Evolutionary conservation across 225 moss, liverwort and hornwort genomes (phyloP), one percentile per base, ranked within the genome.

Genomic region (Takakia lepidozioides): DNA sequence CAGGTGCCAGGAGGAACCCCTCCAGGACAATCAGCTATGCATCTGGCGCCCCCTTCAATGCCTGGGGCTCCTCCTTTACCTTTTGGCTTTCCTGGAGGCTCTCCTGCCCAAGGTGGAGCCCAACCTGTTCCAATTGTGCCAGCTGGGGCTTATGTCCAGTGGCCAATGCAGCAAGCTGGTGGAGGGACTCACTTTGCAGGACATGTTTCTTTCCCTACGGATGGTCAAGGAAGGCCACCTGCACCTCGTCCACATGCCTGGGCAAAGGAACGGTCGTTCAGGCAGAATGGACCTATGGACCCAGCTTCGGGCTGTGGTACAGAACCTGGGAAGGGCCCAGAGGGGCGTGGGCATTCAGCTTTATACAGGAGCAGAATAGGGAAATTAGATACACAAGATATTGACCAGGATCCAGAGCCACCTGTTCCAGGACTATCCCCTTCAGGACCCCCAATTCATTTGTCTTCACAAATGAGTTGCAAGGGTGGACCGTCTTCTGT

Each of bases 381-480:
- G 23, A 54, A 38, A 22, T 19, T 8, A 9, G 62, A 70, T 50
- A 11, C 49, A 14, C 25, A 36, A 30, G 65, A 66, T 26, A 26
- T 29, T 10, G 76, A 67, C 41, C 18, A 28, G 2, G 55, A 48
- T 25, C 54, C 54, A 18, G 75, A 76, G 63, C 76, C 76, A 42
- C 76, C 76, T 25, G 76, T 76, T 22, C 76, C 76, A 49, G 76
- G 76, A 30, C 48, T 76, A 50, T 76, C 76, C 16, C 76, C 76
- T 38, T 50, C 45, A 21, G 55, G 56, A 43, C 58, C 54, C 10
- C 59, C 46, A 34, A 37, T 41, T 44, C 53, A 29, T 54, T 39
- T 43, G 24, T 38, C 46, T 17, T 49, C 65, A 38, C 62, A 62
- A 39, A 60, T 5, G 35, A 26, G 24, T 21, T 5, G n/a, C 10